Evolutionary conservation across 352 stramenopile genomes (phyloP).

Genomic region (Pythium phragmitis): DNA sequence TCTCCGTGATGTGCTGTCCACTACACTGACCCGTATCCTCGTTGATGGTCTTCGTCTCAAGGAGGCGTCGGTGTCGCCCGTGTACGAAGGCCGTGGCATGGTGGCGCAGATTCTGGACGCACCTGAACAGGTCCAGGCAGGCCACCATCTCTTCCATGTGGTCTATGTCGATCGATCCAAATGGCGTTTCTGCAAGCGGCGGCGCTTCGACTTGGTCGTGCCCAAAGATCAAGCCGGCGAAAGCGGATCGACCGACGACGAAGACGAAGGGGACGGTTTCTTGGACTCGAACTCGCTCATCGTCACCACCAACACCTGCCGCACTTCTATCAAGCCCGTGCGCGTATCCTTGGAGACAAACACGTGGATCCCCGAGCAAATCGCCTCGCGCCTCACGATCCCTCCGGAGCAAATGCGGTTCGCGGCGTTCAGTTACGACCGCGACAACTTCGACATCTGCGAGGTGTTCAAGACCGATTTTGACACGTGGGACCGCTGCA

Average conservation of each 20-base stretch:
- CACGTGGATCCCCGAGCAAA: constrained; percentile 26
- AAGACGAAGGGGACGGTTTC: constrained; percentile 21
- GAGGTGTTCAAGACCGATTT: constrained; percentile 48
- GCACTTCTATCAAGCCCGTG: constrained; percentile 7
- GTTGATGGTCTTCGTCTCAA: constrained; percentile 58
- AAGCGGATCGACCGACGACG: constrained; percentile 32
- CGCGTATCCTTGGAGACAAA: background rate
- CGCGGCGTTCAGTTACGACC: constrained; percentile 56
- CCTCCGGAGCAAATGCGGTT: constrained; percentile 52
- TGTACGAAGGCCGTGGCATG: constrained; percentile 78
- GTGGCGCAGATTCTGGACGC: constrained; percentile 64
- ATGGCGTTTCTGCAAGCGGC: constrained; percentile 61
- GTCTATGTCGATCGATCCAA: constrained; percentile 62
- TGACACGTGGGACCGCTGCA: constrained; percentile 30
- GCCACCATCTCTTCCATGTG: constrained; percentile 66
- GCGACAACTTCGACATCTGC: constrained; percentile 62
- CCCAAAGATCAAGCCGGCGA: constrained; percentile 34
- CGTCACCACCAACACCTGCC: constrained; percentile 3
- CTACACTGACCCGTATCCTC: constrained; percentile 63
- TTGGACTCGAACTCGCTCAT: constrained; percentile 13
- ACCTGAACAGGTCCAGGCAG: constrained; percentile 42
- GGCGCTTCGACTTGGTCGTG: constrained; percentile 59
- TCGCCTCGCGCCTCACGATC: constrained; percentile 40
- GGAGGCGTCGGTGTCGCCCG: constrained; percentile 63
- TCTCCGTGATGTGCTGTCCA: constrained; percentile 67